phyloP scores from a whole-genome alignment of 176 grass and related monocot genomes.

The Cenchrus americanus region DNA sequence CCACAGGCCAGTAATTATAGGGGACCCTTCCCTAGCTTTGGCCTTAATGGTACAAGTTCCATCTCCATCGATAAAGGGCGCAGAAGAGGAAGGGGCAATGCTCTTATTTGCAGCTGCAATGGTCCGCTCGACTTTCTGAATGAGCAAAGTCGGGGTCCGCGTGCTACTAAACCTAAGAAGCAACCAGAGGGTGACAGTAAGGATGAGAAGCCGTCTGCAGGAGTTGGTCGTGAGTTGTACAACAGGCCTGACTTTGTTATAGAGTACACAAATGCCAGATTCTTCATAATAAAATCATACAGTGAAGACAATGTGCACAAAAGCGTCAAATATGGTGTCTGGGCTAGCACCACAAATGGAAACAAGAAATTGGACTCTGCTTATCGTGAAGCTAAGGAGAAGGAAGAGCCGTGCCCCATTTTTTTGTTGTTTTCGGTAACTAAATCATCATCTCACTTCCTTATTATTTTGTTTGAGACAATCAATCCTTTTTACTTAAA shows the following conservation, averaged over 20 bases:
- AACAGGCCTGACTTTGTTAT: slow-evolving; percentile 71
- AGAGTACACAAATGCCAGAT: slow-evolving; percentile 80
- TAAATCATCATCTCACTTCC: slow-evolving; percentile 4
- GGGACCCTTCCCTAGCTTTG: slow-evolving; percentile 55
- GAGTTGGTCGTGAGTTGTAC: slow-evolving; percentile 56
- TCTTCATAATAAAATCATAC: slow-evolving; percentile 99
- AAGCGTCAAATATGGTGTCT: slow-evolving; percentile 97
- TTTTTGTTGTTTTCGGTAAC: slow-evolving; percentile 98
- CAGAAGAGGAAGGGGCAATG: slow-evolving; percentile 76
- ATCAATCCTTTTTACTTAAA: slow-evolving; percentile 6
- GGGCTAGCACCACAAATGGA: slow-evolving; percentile 96
- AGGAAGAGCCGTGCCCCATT: slow-evolving; percentile 62
- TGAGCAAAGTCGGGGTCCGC: slow-evolving; percentile 93
- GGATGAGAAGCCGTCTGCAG: slow-evolving; percentile 56
- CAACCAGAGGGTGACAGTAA: slow-evolving; percentile 52
- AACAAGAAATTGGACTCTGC: slow-evolving; percentile 89
- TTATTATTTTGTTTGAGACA: slow-evolving; percentile 11
- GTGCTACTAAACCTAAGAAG: slow-evolving; percentile 75
- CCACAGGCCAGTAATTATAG: slow-evolving; percentile 59
- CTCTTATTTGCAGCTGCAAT: slow-evolving; percentile 65
- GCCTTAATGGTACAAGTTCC: slow-evolving; percentile 57
- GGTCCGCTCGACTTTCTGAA: slow-evolving; percentile 83
- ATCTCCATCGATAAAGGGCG: slow-evolving; percentile 61
- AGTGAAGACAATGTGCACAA: slow-evolving; percentile 99
- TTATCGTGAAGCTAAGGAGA: slow-evolving; percentile 72